Base-by-base conservation (phyloP, 768 basidiomycete species). In the Russula sp. region DNA sequence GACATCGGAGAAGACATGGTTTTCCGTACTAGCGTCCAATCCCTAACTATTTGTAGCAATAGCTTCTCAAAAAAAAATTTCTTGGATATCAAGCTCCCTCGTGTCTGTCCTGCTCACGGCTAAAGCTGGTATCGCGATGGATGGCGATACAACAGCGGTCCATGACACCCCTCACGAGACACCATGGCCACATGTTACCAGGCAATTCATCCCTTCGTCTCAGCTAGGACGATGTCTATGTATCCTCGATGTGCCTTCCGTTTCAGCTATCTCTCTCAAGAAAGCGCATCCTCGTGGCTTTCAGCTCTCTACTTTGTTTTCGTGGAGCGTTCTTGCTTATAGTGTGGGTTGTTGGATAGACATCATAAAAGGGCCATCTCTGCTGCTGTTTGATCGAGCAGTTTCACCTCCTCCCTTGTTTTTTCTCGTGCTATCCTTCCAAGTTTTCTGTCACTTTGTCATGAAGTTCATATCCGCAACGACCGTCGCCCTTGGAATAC, bases 291-390 rank as follows among this genome's bases (percentile, higher is more conserved):
- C n/a, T 42, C 52, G 28, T 55, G 44, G 46, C 44, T 8, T 30
- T 50, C 24, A 8, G 14, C 26, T 55, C n/a, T 30, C 50, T n/a
- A 6, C 2, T 54, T 28, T 26, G 0, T 18, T 28, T 42, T 16
- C 18, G 18, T 26, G 11, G 9, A 24, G 16, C 18, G 14, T 7
- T 42, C 44, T 54, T 48, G 54, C 46, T 40, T 5, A 18, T 18
- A 0, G 1, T 4, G 13, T 18, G 13, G 14, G 36, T 18, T 60
- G n/a, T 2, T 50, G 13, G 30, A 3, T 24, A 38, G 13, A 18
- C 53, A 32, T 22, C 53, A 56, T 56, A 65, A 61, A 56, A 56
- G 59, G 28, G 52, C 34, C 24, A 20, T 48, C 34, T 48, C 51
- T 22, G 38, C 38, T 40, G 38, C 16, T 18, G 38, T 40, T 40